Evolutionary conservation across 495 filamentous ascomycete genomes (phyloP).

Genomic region (Acidiella bohemica): DNA sequence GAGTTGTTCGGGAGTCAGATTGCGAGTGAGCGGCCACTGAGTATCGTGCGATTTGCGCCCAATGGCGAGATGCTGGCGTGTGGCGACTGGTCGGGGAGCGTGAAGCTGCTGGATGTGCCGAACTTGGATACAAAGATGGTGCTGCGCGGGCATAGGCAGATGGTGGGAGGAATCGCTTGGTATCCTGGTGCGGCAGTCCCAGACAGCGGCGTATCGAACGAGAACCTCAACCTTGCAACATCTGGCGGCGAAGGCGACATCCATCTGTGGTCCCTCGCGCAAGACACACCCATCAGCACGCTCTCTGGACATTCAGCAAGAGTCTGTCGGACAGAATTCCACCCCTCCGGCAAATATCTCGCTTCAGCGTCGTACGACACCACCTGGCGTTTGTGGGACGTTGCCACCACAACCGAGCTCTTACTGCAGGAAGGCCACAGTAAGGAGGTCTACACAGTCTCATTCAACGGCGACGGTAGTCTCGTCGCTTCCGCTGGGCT

Average conservation of each 20-base stretch:
- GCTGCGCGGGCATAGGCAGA: constrained; percentile 69
- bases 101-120: constrained; percentile 73
- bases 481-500: constrained; percentile 79
- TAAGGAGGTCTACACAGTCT: constrained; percentile 74
- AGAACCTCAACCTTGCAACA: constrained; percentile 73
- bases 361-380: constrained; percentile 93
- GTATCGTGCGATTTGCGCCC: constrained; percentile 81
- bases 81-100: constrained; percentile 80
- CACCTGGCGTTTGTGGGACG: constrained; percentile 94
- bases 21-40: constrained; percentile 76
- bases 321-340: constrained; percentile 85
- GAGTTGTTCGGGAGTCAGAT: constrained; percentile 88
- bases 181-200: constrained; percentile 69
- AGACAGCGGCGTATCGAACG: constrained; percentile 50
- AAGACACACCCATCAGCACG: constrained; percentile 71
- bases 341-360: constrained; percentile 79
- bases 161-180: constrained; percentile 85
- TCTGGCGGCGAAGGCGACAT: constrained; percentile 83
- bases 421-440: constrained; percentile 91
- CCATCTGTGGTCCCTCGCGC: constrained; percentile 76
- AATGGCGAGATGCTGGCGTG: constrained; percentile 71
- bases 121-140: constrained; percentile 61
- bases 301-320: constrained; percentile 75
- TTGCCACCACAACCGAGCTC: constrained; percentile 69
- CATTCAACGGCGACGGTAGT: constrained; percentile 82